Percentiles rank a stretch among this genome's conserved stretches.
phyloP scores from a whole-genome alignment of 345 rosid species.

The Toxicodendron radicans region DNA sequence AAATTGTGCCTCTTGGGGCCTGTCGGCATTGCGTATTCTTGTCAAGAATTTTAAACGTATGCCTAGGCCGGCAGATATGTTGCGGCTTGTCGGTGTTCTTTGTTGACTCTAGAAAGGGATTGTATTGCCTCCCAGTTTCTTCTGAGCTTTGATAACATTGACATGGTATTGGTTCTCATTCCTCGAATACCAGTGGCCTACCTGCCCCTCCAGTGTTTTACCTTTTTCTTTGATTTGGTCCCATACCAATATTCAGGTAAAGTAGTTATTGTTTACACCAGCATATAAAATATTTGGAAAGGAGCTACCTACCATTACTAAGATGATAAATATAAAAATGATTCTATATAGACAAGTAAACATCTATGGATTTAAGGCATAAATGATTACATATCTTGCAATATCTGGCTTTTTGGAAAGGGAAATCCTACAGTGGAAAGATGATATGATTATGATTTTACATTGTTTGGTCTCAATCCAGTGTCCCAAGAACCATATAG shows the following conservation, averaged over 20 bases:
- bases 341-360: background rate
- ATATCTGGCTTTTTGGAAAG: constrained; percentile 1
- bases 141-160: background rate
- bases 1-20: background rate
- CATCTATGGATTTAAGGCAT: background rate
- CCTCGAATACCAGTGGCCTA: no score
- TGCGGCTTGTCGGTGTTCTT: background rate
- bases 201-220: no score
- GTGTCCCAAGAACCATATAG: background rate
- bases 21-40: background rate
- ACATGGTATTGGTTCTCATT: no score
- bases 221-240: no score
- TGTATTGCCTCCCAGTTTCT: background rate
- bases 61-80: no score
- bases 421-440: background rate
- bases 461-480: background rate
- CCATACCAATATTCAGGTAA: no score
- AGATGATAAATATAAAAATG: background rate
- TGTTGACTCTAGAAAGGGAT: background rate
- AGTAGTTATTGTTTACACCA: no score
- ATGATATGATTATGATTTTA: background rate
- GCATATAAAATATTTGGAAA: background rate
- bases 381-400: background rate
- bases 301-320: no score
- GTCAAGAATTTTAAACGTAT: background rate